Conservation (phyloP, 2,329 filamentous ascomycete genomes). For the Trichoderma aggressivum region DNA sequence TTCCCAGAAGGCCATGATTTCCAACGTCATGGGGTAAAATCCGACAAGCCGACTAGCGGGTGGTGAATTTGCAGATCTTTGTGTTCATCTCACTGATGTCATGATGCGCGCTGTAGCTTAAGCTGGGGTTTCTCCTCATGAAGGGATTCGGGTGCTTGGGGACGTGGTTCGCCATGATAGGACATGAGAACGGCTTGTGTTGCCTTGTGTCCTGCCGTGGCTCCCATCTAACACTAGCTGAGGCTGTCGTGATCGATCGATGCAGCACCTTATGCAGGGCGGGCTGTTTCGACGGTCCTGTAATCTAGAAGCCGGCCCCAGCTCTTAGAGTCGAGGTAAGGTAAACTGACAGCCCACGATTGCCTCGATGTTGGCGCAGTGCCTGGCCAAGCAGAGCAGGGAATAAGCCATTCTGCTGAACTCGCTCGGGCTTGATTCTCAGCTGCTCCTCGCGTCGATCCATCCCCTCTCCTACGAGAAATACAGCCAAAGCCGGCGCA, state of each 20-base stretch:
- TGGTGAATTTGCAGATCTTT: neutral
- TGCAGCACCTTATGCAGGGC: neutral
- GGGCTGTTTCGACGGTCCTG: neutral
- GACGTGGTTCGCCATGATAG: conserved; percentile 12
- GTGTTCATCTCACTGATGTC: neutral
- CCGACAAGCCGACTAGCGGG: neutral
- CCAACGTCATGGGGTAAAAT: neutral
- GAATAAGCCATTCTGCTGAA: neutral
- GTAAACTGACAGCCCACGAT: neutral
- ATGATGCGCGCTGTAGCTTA: neutral
- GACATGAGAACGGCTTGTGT: neutral
- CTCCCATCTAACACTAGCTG: neutral
- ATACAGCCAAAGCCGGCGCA: neutral
- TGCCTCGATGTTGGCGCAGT: neutral
- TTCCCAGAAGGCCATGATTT: neutral
- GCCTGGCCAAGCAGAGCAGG: neutral
- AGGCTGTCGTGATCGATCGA: neutral
- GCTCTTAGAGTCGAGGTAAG: neutral
- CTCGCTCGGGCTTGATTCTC: neutral
- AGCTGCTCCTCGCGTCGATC: neutral
- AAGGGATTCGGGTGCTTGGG: neutral
- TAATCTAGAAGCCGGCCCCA: neutral
- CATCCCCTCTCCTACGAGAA: neutral
- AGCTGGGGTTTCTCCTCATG: neutral
- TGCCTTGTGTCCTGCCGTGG: neutral